Evolutionary conservation across 768 basidiomycete genomes (phyloP), one percentile per base, ranked within the genome.

Genomic region (Termitomyces sp.): DNA sequence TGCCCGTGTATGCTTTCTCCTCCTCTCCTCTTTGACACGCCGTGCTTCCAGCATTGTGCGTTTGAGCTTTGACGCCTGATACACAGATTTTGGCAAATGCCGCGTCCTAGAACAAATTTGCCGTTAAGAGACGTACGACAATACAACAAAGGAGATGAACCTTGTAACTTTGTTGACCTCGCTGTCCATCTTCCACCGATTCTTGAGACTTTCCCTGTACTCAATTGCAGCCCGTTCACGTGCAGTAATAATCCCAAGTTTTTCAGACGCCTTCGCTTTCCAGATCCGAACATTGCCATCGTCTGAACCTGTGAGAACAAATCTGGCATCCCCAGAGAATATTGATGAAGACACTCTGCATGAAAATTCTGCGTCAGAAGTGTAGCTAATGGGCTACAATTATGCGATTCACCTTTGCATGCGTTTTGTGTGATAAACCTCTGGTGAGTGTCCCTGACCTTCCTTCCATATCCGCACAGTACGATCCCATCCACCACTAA

Each of bases 401-500:
- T 0, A 40, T 41, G 5, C 6, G 18, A 28, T 76, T 40, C 52
- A 92, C 92, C 94, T 83, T 71, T 98, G 97, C 97, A 99, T 99
- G 46, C 97, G 90, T 74, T 98, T 98, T 16, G 94, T 96, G 71
- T 98, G 96, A 68, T 98, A 99, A 7, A 94, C 88, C 69, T 98
- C 96, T 16, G 90, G 84, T 7, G 80, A 79, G 32, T 84, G 84
- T 0, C 95, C 94, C 43, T 79, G 83, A 28, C 89, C 92, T 63
- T 92, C 86, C 63, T 87, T 86, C 96, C 96, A 99, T 70, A 98
- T 83, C 58, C 95, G 78, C 46, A 98, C 80, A 2, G 95, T 98
- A 46, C 95, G 82, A 70, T 99, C 97, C 88, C 96, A 98, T 2
- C 92, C 90, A 11, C 97, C 97, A 60, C 90, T 93, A 28, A 98